Evolutionary conservation across 305 asterid genomes (phyloP), one percentile per base, ranked within the genome.

Genomic region (Fraxinus floribunda): DNA sequence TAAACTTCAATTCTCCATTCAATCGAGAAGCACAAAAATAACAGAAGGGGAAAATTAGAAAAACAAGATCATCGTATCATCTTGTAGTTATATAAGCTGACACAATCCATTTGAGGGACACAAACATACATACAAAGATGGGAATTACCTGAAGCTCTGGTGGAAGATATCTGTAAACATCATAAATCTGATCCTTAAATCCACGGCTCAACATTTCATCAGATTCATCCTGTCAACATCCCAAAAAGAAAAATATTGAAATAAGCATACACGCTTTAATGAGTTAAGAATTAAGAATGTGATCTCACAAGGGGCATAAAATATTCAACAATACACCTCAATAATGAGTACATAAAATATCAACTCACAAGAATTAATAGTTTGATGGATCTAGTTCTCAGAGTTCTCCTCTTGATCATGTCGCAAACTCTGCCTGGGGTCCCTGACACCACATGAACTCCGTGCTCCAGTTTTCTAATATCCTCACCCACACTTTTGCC

Each of bases 131-230:
- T 6, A 13, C 49, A 29, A 20, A 35, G 66, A 7, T 4, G 7
- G 10, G 46, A 8, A 34, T 44, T 70, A 90, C 98, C 98, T 95
- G 98, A 82, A 95, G 98, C 76, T 95, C 98, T 39, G 97, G 98
- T 16, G 98, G 98, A 87, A 95, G 98, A 88, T 95, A 95, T 89
- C 98, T 89, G 86, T 95, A 95, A 75, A 95, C 98, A 86, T 95
- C 99, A 85, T 95, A 94, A 81, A 93, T 95, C 88, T 95, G 98
- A 88, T 95, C 98, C 92, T 95, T 94, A 76, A 95, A 95, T 70
- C 99, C 99, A 81, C 97, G 93, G 90, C 97, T 94, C 93, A 95
- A 79, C 99, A 95, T 95, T 90, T 95, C 99, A 86, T 95, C 99
- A 80, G 99, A 95, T 84, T 95, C 99, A 81, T 94, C 99, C 98